Evolutionary conservation across 1,284 basidiomycete genomes (phyloP).

Genomic region (Cutaneotrichosporon cavernicola): DNA sequence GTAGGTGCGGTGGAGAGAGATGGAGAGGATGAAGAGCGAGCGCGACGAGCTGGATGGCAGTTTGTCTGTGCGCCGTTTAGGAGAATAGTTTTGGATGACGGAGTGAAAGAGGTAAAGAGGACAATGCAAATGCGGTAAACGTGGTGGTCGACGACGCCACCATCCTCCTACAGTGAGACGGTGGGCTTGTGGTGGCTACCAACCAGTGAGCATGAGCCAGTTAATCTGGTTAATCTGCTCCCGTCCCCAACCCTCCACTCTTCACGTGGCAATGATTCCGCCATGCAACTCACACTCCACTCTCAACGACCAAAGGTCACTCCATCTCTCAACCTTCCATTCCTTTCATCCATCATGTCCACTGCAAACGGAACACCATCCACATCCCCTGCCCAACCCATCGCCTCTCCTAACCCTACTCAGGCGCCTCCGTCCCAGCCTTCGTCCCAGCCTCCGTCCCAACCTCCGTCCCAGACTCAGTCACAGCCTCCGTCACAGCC

Average conservation of each 20-base stretch:
- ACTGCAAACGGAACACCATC: constrained; percentile 10
- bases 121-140: neutral
- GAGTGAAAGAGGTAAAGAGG: neutral
- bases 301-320: neutral
- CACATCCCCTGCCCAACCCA: neutral
- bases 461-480: neutral
- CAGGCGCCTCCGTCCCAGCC: neutral
- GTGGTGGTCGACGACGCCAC: neutral
- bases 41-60: neutral
- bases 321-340: neutral
- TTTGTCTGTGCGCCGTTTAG: neutral
- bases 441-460: neutral
- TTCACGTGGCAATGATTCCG: neutral
- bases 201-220: neutral
- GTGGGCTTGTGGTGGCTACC: too few species aligned
- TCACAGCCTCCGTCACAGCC: constrained; percentile 13
- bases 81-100: neutral
- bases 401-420: neutral
- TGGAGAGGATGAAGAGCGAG: neutral
- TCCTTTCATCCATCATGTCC: constrained; percentile 5
- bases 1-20: neutral
- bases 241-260: neutral
- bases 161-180: neutral
- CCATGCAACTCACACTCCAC: neutral
- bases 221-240: constrained; percentile 3